phyloP scores from a whole-genome alignment of 305 asterid species.

The Fraxinus nigra region DNA sequence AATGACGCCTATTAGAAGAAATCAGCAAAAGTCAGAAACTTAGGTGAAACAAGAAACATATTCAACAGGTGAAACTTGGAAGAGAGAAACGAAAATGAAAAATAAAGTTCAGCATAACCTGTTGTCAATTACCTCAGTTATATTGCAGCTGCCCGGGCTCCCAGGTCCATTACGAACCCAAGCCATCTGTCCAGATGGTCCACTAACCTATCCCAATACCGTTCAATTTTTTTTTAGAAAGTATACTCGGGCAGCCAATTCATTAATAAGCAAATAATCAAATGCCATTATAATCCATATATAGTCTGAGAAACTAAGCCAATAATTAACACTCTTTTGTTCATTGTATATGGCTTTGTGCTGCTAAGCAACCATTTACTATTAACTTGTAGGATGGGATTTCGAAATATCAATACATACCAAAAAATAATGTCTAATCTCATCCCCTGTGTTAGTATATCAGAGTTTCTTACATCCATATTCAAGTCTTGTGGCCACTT shows the following conservation, averaged over 20 bases:
- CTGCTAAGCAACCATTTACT: not conserved
- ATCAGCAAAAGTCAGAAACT: not conserved
- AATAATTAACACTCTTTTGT: not conserved
- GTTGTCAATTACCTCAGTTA: slow-evolving; percentile 70
- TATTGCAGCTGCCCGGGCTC: slow-evolving; percentile 61
- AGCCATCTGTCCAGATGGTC: slow-evolving; percentile 92
- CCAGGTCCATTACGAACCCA: slow-evolving; percentile 91
- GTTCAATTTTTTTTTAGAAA: slow-evolving; percentile 17
- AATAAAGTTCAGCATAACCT: slow-evolving; percentile 46
- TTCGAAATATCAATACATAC: not conserved
- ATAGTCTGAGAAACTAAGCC: not conserved
- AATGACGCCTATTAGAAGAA: not conserved
- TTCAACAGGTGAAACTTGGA: not conserved
- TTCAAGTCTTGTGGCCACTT: not conserved
- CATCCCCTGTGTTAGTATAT: not conserved
- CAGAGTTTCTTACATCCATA: not conserved
- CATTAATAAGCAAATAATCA: slow-evolving; percentile 5
- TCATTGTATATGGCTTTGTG: not conserved
- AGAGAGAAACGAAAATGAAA: slow-evolving; percentile 15
- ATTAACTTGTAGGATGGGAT: not conserved
- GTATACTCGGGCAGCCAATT: not conserved
- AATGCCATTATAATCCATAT: slow-evolving; percentile 4
- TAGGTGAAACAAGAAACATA: not conserved
- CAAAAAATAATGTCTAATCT: not conserved
- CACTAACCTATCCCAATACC: slow-evolving; percentile 59